Evolutionary conservation across 2,329 filamentous ascomycete species (phyloP).

Genomic region (Penicillium sp.): DNA sequence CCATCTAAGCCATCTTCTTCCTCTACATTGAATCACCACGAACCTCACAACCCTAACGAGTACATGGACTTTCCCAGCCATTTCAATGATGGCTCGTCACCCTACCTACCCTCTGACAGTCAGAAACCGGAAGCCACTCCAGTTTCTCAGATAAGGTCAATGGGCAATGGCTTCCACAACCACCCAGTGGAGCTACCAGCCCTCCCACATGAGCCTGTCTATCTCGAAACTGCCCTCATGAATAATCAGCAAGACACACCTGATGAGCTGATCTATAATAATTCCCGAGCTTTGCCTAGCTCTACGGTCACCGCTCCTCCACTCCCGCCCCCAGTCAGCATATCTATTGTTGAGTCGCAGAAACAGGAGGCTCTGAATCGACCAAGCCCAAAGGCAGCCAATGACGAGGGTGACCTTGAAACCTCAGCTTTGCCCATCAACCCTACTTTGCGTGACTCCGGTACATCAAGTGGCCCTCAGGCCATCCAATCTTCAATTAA

Average conservation of each 20-base stretch:
- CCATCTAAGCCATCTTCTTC: constrained; percentile 22
- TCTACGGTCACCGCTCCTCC: neutral
- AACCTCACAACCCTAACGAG: constrained; percentile 1
- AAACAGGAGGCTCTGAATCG: neutral
- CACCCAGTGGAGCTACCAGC: neutral
- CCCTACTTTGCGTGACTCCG: neutral
- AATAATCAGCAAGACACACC: neutral
- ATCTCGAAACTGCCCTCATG: neutral
- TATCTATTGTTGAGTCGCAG: neutral
- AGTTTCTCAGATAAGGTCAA: constrained; percentile 6
- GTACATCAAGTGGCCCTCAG: neutral
- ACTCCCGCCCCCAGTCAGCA: neutral
- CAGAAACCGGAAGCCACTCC: constrained; percentile 2
- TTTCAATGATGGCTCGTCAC: constrained; percentile 9
- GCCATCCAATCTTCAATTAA: neutral
- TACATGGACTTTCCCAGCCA: constrained; percentile 12
- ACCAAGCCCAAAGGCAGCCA: neutral
- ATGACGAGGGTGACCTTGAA: neutral
- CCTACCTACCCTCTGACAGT: neutral
- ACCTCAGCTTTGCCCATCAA: constrained; percentile 5
- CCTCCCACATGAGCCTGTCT: neutral
- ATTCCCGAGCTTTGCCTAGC: too few species aligned
- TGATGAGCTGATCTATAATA: neutral
- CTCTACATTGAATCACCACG: constrained; percentile 23
- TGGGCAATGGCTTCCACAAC: neutral